These are phyloP conservation scores for Salinomyces thailandicus DNA, from an alignment of 2,329 filamentous ascomycete genomes.

Conservation along the genomic window DNA sequence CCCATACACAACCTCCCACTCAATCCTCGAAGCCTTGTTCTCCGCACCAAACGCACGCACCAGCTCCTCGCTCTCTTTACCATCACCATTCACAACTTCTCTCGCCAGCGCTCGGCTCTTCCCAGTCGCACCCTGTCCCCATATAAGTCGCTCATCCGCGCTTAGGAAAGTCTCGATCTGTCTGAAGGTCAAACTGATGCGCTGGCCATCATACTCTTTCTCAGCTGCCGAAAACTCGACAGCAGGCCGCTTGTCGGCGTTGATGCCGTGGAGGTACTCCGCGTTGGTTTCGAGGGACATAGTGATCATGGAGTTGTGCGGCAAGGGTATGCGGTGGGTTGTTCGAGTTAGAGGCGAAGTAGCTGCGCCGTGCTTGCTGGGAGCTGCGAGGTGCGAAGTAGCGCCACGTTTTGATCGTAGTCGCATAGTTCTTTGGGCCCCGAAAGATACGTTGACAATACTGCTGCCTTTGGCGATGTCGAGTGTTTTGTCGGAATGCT, in stretches of 20 bases:
- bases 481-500: conserved; percentile 93
- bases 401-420: conserved; percentile 65
- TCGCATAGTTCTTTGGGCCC: conserved; percentile 80
- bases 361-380: not conserved
- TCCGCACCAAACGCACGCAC: conserved; percentile 73
- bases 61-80: conserved; percentile 54
- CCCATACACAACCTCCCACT: conserved; percentile 69
- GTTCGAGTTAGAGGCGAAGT: conserved; percentile 27
- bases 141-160: conserved; percentile 56
- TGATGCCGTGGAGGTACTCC: conserved; percentile 86
- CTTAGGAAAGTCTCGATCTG: conserved; percentile 77
- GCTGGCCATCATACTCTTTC: conserved; percentile 59
- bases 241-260: conserved; percentile 65
- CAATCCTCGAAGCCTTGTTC: conserved; percentile 60
- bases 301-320: conserved; percentile 80
- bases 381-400: not conserved
- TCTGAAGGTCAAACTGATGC: conserved; percentile 88
- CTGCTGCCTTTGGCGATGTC: conserved; percentile 73
- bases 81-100: conserved; percentile 58
- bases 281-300: conserved; percentile 74
- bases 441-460: conserved; percentile 90
- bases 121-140: conserved; percentile 77
- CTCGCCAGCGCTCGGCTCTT: conserved; percentile 54
- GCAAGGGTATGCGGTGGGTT: conserved; percentile 60
- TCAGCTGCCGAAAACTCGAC: conserved; percentile 61